Conservation (phyloP, 2,329 filamentous ascomycete species). For the Dendrostoma leiphaemia region DNA sequence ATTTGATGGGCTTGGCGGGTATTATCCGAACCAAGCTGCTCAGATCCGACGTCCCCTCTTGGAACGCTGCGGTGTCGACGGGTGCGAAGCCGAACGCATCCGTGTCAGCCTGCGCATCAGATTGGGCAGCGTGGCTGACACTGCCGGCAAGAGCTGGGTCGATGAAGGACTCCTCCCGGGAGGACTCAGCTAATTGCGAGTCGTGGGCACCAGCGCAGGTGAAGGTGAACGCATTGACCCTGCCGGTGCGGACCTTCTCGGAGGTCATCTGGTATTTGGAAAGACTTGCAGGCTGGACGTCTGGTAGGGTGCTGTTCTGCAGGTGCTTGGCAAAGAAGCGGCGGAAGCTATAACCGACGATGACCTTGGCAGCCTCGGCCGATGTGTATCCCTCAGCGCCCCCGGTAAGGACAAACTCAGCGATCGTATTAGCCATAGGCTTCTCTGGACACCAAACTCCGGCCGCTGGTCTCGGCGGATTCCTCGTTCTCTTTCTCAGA, state of each 20-base stretch:
- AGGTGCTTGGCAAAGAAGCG: conserved; percentile 34
- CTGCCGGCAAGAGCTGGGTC: conserved; percentile 9
- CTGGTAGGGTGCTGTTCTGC: conserved; percentile 29
- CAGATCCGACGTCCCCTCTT: conserved; percentile 1
- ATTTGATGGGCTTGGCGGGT: not conserved
- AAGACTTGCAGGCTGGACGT: conserved; percentile 39
- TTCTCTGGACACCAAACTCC: conserved; percentile 32
- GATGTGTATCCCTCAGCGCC: conserved; percentile 33
- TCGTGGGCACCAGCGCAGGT: conserved; percentile 21
- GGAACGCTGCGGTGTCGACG: conserved; percentile 4
- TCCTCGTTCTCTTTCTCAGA: conserved; percentile 14
- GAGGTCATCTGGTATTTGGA: conserved; percentile 37
- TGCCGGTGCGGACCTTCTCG: conserved; percentile 36
- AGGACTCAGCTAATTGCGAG: not conserved
- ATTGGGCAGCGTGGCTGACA: not conserved
- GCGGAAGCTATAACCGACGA: conserved; percentile 33
- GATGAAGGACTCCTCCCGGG: conserved; percentile 1
- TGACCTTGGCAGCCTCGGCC: conserved; percentile 33
- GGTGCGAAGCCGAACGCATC: conserved; percentile 6
- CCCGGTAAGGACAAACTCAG: conserved; percentile 32
- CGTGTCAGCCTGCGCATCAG: not conserved
- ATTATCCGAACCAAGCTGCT: conserved; percentile 1
- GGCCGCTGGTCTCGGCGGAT: conserved; percentile 3
- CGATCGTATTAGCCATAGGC: conserved; percentile 33
- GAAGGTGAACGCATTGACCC: conserved; percentile 41